Evolutionary conservation across 495 filamentous ascomycete genomes (phyloP).

Genomic region (Trichoderma erinaceum): DNA sequence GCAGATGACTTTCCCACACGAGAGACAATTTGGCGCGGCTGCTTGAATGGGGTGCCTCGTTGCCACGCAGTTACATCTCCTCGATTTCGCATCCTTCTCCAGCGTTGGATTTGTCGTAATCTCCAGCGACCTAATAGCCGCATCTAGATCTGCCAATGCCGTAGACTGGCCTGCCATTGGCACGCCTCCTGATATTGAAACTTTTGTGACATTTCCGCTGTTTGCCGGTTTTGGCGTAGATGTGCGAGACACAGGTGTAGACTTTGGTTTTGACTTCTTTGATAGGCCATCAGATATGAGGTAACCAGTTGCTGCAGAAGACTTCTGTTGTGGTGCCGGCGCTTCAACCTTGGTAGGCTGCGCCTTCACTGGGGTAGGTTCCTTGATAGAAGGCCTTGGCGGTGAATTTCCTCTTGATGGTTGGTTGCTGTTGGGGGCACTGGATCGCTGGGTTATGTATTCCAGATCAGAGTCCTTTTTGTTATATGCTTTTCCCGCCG

Average conservation of each 20-base stretch:
- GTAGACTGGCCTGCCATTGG: slow-evolving; percentile 72
- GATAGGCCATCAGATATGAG: slow-evolving; percentile 68
- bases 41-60: slow-evolving; percentile 75
- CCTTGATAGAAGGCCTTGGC: slow-evolving; percentile 30
- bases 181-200: slow-evolving; percentile 63
- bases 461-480: slow-evolving; percentile 38
- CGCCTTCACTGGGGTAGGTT: slow-evolving; percentile 23
- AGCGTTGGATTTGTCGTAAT: slow-evolving; percentile 79
- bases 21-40: slow-evolving; percentile 85
- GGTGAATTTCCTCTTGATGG: slow-evolving; percentile 34
- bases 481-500: slow-evolving; percentile 33
- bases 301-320: slow-evolving; percentile 44
- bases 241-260: slow-evolving; percentile 46
- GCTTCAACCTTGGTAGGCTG: slow-evolving; percentile 39
- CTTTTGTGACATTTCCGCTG: slow-evolving; percentile 39
- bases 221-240: slow-evolving; percentile 40
- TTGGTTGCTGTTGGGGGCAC: slow-evolving; percentile 28
- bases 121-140: slow-evolving; percentile 86
- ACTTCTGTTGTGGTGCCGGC: not conserved
- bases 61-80: slow-evolving; percentile 79
- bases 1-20: slow-evolving; percentile 95
- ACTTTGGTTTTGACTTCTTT: slow-evolving; percentile 52
- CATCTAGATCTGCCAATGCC: slow-evolving; percentile 75
- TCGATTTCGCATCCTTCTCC: slow-evolving; percentile 42
- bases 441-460: slow-evolving; percentile 34